Conservation (phyloP, 106 monocot genomes). For the Dendrobium chrysotoxum region DNA sequence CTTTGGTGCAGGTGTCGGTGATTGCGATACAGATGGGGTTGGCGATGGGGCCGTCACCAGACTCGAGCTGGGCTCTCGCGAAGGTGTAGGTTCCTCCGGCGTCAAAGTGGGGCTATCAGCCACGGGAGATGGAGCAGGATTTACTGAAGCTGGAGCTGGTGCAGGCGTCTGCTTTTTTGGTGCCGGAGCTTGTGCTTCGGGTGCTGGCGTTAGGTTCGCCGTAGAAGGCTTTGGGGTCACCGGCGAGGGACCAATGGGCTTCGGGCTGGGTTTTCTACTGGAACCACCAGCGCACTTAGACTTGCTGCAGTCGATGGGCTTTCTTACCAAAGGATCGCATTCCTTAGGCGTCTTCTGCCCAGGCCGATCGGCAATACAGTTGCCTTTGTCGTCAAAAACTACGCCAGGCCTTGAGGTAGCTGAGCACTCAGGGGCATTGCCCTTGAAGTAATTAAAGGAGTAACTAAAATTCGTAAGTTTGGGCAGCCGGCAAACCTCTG, state of each 20-base stretch:
- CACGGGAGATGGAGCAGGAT: neutral
- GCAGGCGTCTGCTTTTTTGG: too few species aligned
- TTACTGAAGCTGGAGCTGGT: neutral
- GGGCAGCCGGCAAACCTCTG: conserved; percentile 14
- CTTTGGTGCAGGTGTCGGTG: too few species aligned
- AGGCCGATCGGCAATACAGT: conserved; percentile 17
- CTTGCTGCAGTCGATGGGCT: conserved; percentile 14
- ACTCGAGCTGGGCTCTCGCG: too few species aligned
- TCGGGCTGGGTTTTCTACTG: neutral
- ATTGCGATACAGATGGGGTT: too few species aligned
- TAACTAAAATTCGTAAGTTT: conserved; percentile 20
- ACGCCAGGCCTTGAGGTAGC: neutral
- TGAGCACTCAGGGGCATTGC: conserved; percentile 11
- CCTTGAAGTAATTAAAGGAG: conserved; percentile 30
- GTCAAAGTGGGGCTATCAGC: too few species aligned
- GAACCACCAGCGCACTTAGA: conserved; percentile 6
- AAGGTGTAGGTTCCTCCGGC: too few species aligned
- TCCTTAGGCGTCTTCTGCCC: neutral
- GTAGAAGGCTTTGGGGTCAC: too few species aligned
- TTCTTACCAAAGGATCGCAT: neutral
- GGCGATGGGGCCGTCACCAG: too few species aligned
- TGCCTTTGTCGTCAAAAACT: conserved; percentile 8
- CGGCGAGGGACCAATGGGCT: neutral
- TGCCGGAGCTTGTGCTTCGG: too few species aligned
- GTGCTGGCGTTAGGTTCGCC: too few species aligned